Conservation (phyloP, 805 yeast genomes). For the Scheffersomyces ergatensis region DNA sequence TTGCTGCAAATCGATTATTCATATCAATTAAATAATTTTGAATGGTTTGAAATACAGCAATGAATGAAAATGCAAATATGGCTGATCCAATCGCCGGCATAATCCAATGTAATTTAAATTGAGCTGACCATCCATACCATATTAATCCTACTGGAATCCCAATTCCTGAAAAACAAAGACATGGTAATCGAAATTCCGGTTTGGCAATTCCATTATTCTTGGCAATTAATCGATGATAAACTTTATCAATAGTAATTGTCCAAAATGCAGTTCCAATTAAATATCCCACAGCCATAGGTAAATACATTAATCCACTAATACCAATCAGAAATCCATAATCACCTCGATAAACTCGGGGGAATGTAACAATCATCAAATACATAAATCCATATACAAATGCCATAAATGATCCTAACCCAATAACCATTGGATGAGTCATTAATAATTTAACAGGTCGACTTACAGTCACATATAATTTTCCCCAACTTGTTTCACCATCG, state of each 20-base stretch:
- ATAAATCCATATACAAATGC: conserved; percentile 45
- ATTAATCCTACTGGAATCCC: conserved; percentile 73
- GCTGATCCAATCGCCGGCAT: conserved; percentile 47
- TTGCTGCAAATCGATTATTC: conserved; percentile 53
- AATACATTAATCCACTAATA: conserved; percentile 32
- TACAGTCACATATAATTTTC: conserved; percentile 14
- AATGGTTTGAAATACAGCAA: conserved; percentile 53
- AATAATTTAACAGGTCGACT: conserved; percentile 21
- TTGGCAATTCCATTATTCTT: conserved; percentile 43
- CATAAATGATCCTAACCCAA: conserved; percentile 33
- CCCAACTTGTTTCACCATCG: conserved; percentile 17
- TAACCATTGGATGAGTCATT: conserved; percentile 25
- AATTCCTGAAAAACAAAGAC: conserved; percentile 66
- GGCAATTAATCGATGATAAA: conserved; percentile 31
- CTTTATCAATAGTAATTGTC: conserved; percentile 19
- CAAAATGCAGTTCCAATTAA: conserved; percentile 30
- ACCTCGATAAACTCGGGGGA: conserved; percentile 39
- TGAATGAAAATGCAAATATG: conserved; percentile 38
- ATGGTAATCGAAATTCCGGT: conserved; percentile 74
- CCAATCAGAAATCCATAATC: conserved; percentile 26
- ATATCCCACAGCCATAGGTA: conserved; percentile 32
- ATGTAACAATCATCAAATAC: conserved; percentile 39
- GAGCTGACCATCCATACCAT: conserved; percentile 83
- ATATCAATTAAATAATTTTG: conserved; percentile 58
- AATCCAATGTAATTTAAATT: conserved; percentile 66